Evolutionary conservation across 2,329 filamentous ascomycete species (phyloP).

Genomic region (Herpomyces periplanetae): DNA sequence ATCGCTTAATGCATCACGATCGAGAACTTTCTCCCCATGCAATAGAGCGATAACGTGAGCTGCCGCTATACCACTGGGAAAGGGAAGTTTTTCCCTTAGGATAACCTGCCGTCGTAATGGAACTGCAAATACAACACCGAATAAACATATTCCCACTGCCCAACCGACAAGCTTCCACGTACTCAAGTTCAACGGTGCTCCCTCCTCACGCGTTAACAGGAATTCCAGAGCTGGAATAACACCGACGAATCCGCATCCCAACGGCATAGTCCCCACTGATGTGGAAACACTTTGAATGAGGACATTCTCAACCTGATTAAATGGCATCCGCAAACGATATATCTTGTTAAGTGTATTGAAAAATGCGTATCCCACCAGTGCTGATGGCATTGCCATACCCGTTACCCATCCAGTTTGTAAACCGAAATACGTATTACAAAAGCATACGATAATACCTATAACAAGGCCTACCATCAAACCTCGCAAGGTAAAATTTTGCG

Average conservation of each 20-base stretch:
- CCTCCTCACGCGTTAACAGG: constrained; percentile 29
- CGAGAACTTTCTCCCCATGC: constrained; percentile 22
- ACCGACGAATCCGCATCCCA: constrained; percentile 79
- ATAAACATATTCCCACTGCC: constrained; percentile 74
- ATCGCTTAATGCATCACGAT: too few relatives aligned
- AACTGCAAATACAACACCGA: constrained; percentile 83
- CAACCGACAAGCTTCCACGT: constrained; percentile 34
- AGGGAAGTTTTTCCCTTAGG: constrained; percentile 59
- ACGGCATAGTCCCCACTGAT: constrained; percentile 75
- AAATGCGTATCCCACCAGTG: constrained; percentile 67
- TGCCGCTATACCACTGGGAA: constrained; percentile 78
- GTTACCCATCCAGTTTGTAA: constrained; percentile 50
- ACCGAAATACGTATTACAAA: constrained; percentile 97
- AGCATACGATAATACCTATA: constrained; percentile 67
- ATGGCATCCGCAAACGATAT: constrained; percentile 38
- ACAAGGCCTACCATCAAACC: constrained; percentile 37
- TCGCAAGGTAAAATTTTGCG: constrained; percentile 42
- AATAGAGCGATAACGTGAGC: constrained; percentile 68
- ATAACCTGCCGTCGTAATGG: constrained; percentile 67
- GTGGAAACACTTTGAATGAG: constrained; percentile 83
- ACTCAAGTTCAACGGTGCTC: constrained; percentile 28
- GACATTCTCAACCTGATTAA: constrained; percentile 82
- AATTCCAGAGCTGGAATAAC: constrained; percentile 77
- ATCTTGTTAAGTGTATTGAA: constrained; percentile 39
- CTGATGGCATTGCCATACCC: constrained; percentile 87